Evolutionary conservation across 2,329 filamentous ascomycete species (phyloP).

Genomic region (Xylaria sp.): DNA sequence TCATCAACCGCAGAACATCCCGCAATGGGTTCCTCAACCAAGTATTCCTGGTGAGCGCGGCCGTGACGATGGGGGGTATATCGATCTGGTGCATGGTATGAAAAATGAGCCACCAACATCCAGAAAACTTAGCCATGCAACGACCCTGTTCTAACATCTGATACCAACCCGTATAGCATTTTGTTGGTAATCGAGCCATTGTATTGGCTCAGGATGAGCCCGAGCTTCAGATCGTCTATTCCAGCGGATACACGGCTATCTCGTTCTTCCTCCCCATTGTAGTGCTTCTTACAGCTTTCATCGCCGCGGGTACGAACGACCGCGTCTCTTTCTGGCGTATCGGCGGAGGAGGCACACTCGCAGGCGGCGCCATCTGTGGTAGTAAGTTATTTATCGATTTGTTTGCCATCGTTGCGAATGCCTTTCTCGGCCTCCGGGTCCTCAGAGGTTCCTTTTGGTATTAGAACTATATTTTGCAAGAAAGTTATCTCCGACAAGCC

Average conservation of each 20-base stretch:
- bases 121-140: neutral
- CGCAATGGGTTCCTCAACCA: conserved; percentile 72
- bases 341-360: conserved; percentile 67
- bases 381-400: conserved; percentile 47
- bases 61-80: conserved; percentile 75
- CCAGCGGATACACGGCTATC: conserved; percentile 70
- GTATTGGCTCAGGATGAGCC: conserved; percentile 67
- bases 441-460: neutral
- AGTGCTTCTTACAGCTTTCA: conserved; percentile 75
- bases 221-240: conserved; percentile 76
- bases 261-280: conserved; percentile 82
- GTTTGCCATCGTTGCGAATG: neutral
- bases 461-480: neutral
- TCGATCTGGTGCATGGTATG: conserved; percentile 74
- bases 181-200: conserved; percentile 81
- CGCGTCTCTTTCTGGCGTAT: conserved; percentile 64
- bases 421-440: neutral
- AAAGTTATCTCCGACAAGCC: neutral
- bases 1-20: conserved; percentile 77
- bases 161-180: conserved; percentile 62
- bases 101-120: neutral
- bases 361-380: conserved; percentile 76
- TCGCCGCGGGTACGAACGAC: conserved; percentile 67
- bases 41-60: conserved; percentile 66
- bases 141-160: conserved; percentile 47